phyloP scores from a whole-genome alignment of 148 eudicot species.

The Cornus florida region DNA sequence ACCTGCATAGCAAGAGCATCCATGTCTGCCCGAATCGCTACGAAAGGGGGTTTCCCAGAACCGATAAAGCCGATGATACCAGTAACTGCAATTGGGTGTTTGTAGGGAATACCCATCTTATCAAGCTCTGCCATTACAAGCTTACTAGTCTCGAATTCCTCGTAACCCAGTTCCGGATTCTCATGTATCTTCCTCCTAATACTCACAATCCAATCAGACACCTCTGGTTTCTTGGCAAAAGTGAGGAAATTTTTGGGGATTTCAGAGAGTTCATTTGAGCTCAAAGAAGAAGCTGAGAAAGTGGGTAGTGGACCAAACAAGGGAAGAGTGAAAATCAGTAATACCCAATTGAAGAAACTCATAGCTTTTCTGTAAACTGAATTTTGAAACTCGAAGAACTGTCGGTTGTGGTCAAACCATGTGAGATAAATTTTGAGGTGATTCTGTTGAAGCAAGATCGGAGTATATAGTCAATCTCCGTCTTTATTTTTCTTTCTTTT shows the following conservation, averaged over 20 bases:
- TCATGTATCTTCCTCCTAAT: constrained; percentile 82
- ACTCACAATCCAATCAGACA: constrained; percentile 85
- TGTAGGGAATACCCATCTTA: constrained; percentile 66
- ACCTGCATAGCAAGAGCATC: constrained; percentile 97
- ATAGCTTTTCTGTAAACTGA: constrained; percentile 15
- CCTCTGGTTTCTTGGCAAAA: constrained; percentile 57
- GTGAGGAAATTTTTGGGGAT: constrained; percentile 57
- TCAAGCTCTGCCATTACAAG: constrained; percentile 75
- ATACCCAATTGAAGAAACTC: constrained; percentile 34
- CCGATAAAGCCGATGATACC: constrained; percentile 88
- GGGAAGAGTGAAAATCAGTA: constrained; percentile 20
- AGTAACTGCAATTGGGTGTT: constrained; percentile 82
- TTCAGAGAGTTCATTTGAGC: constrained; percentile 35
- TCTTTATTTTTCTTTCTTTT: too few species aligned
- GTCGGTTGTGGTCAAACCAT: too few species aligned
- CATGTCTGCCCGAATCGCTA: constrained; percentile 93
- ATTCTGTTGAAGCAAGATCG: too few species aligned
- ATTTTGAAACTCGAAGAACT: too few species aligned
- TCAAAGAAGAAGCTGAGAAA: constrained; percentile 21
- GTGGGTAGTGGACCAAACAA: constrained; percentile 21
- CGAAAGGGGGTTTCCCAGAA: constrained; percentile 81
- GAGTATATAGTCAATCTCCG: too few species aligned
- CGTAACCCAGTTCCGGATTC: constrained; percentile 88
- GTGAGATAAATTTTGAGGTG: too few species aligned
- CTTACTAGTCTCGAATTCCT: constrained; percentile 88